These are phyloP conservation scores for Xylaria arbuscula DNA, from an alignment of 2,329 filamentous ascomycete species.

Conservation along the genomic window DNA sequence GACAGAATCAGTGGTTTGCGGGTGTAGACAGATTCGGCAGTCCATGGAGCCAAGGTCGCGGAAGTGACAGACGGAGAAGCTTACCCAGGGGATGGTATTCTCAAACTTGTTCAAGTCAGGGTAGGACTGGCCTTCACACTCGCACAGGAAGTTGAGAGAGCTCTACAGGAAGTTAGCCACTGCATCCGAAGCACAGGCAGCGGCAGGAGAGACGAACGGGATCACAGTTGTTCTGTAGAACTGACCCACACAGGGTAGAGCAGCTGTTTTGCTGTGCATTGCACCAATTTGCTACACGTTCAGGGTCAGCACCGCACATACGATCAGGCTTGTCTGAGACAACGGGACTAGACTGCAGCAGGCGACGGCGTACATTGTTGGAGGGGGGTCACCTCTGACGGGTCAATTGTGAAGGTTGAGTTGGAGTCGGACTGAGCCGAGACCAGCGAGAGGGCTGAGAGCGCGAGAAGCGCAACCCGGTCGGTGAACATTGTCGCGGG, in stretches of 20 bases:
- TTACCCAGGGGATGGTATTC: constrained; percentile 59
- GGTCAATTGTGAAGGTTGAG: constrained; percentile 60
- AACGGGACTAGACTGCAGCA: not conserved
- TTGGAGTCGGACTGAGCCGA: constrained; percentile 55
- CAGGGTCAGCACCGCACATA: constrained; percentile 37
- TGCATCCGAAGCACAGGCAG: not conserved
- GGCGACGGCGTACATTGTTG: constrained; percentile 54
- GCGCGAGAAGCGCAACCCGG: constrained; percentile 55
- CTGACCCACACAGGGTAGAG: constrained; percentile 58
- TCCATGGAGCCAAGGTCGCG: not conserved
- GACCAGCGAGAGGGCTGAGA: constrained; percentile 58
- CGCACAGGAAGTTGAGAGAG: constrained; percentile 61
- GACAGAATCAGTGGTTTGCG: constrained; percentile 36
- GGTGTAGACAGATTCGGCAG: not conserved
- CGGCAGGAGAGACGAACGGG: constrained; percentile 54
- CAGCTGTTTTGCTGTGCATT: constrained; percentile 63
- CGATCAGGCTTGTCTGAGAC: constrained; percentile 12
- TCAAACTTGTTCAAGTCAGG: constrained; percentile 65
- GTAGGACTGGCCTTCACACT: constrained; percentile 60
- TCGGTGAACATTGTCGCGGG: constrained; percentile 46
- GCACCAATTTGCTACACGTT: constrained; percentile 60
- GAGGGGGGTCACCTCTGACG: constrained; percentile 45
- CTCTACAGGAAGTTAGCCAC: constrained; percentile 21
- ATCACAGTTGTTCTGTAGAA: constrained; percentile 58
- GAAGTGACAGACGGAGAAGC: constrained; percentile 13